These are phyloP conservation scores for Aegilops tauschii DNA, from an alignment of 176 grass and related monocot genomes.

Conservation along the genomic window DNA sequence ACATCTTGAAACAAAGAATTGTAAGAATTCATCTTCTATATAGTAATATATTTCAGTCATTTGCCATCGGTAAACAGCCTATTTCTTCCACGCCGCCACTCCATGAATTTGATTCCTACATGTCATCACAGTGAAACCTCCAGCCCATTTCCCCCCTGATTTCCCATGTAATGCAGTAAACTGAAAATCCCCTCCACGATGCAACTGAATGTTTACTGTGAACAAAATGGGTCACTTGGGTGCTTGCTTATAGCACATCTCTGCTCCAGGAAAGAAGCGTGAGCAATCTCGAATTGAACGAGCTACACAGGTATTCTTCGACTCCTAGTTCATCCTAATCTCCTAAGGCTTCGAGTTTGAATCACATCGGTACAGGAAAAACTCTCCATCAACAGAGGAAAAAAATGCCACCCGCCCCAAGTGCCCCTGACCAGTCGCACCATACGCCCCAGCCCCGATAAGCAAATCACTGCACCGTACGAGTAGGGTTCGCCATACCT, in stretches of 20 bases:
- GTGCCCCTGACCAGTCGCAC: neutral
- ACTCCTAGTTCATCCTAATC: neutral
- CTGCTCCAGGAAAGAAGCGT: neutral
- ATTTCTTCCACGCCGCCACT: neutral
- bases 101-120: neutral
- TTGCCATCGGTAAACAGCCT: neutral
- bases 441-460: neutral
- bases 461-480: neutral
- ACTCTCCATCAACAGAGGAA: neutral
- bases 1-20: neutral
- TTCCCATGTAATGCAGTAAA: neutral
- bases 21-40: neutral
- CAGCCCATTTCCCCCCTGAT: neutral
- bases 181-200: neutral
- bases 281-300: neutral
- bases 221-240: neutral
- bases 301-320: neutral
- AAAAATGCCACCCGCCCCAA: neutral
- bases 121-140: neutral
- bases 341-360: neutral
- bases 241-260: neutral
- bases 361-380: neutral
- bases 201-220: neutral
- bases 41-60: neutral
- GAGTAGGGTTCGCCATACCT: neutral